Base-by-base conservation (phyloP, 129 eudicot genomes). In the Dittrichia graveolens region DNA sequence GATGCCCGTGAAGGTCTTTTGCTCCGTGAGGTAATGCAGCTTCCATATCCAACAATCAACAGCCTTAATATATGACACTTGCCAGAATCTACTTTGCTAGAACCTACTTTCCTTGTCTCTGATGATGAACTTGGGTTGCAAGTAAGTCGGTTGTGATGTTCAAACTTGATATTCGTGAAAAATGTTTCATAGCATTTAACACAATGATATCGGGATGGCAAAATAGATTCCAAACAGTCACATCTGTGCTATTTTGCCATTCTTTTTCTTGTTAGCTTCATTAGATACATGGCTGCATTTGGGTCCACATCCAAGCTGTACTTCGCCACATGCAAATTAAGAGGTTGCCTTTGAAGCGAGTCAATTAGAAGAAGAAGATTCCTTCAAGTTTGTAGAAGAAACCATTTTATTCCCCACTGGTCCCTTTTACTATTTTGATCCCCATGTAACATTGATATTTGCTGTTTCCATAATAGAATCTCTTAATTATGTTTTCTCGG, bases 121-220 rank as follows among this genome's bases (percentile, higher is more conserved):
- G 46, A n/a, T 37, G 47, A 67, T 6, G 42, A 44, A 19, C 40
- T 43, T 15, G 3, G 40, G 5, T 6, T 48, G 14, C 39, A 52
- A 38, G n/a, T 8, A 10, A 1, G 15, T 4, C 8, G 15, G 46
- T 24, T 72, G 56, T 72, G 76, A 4, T 5, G 45, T 31, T 71
- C 61, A 53, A 83, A 50, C 37, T 83, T 88, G 39, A 70, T 73
- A 10, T 45, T 65, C 10, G 60, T 71, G 63, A 60, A 68, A 78
- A 86, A 83, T 13, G 86, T 80, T 75, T 15, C 71, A 43, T 83
- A 86, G 84, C 91, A 83, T 49, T 49, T 69, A 31, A 48, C 8
- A 59, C 85, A 82, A 49, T 82, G 90, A 24, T 11, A 61, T 74
- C 90, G 75, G 42, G 85, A 79, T 43, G 74, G 65, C 75, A 81